Base-by-base conservation (phyloP, 257 asterid species). In the Echites panduratus region DNA sequence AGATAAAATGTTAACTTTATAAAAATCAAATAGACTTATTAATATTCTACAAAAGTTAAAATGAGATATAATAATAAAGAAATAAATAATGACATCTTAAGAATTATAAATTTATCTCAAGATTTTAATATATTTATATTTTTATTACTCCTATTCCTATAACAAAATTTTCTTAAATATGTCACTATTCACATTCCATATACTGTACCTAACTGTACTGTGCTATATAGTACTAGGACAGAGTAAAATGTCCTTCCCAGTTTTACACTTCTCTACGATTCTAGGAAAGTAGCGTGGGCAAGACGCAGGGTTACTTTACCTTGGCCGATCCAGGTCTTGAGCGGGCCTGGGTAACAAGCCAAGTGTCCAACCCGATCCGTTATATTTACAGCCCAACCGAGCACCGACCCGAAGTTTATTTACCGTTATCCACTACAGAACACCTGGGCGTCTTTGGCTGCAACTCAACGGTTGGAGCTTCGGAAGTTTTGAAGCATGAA, bases 401-500 rank as follows among this genome's bases (percentile, higher is more conserved):
- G n/a, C n/a, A 32, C 38, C 38, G 38, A 32, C 38, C 38, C 41
- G 7, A 12, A 29, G 1, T 70, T 3, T 1, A 27, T 49, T 70
- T 48, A 54, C 50, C 44, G 38, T 75, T 75, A 68, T 75, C 74
- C 70, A 44, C 24, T 69, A 22, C 7, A 11, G 19, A 9, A 49
- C 35, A 10, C 40, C 41, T 40, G 68, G 56, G 45, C 11, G 9
- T 35, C 19, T 49, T 6, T 56, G 45, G 54, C 72, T 38, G 48
- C 67, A 17, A 70, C 70, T 43, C 62, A 24, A 45, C 78, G 29
- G 50, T 20, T 58, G 32, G 48, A 61, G 56, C 49, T 45, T 14
- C n/a, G 52, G 29, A 22, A 35, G 41, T 50, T 24, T 26, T 22
- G 11, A 62, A 71, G 74, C 62, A 90, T 93, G 98, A 85, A 79